These are phyloP conservation scores for Agrocybe pediades DNA, from an alignment of 768 basidiomycete genomes.

Conservation along the genomic window DNA sequence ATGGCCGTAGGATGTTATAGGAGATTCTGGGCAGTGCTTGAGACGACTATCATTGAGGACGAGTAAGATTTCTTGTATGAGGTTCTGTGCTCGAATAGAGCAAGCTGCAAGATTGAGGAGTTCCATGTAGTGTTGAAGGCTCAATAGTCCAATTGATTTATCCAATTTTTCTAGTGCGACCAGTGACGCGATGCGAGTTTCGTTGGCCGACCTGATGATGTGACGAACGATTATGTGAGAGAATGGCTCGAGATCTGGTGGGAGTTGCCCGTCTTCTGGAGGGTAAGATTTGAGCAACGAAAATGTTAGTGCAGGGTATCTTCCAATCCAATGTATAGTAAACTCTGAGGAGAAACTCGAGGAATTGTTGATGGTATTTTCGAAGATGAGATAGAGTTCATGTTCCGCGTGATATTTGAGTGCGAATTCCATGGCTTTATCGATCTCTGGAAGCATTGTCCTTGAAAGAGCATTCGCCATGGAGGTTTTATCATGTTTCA, in stretches of 20 bases:
- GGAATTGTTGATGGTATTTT: constrained; percentile 30
- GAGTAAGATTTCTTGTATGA: constrained; percentile 62
- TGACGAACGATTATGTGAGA: constrained; percentile 40
- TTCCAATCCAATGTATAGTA: constrained; percentile 45
- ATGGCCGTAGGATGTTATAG: constrained; percentile 45
- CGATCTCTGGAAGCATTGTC: constrained; percentile 30
- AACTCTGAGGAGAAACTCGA: constrained; percentile 28
- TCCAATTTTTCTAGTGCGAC: constrained; percentile 61
- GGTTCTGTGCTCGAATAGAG: constrained; percentile 50
- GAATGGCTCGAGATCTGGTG: constrained; percentile 30
- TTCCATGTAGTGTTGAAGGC: constrained; percentile 47
- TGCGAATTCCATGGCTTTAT: constrained; percentile 40
- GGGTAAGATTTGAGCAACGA: constrained; percentile 49
- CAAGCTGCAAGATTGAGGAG: constrained; percentile 52
- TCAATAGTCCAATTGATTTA: constrained; percentile 40
- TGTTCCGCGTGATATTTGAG: constrained; percentile 55
- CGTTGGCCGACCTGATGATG: constrained; percentile 57
- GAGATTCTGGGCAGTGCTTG: constrained; percentile 21
- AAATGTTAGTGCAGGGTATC: constrained; percentile 56
- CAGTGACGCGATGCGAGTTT: constrained; percentile 54
- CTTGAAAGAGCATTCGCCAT: constrained; percentile 26
- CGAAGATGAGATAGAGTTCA: constrained; percentile 54
- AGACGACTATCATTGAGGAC: constrained; percentile 47
- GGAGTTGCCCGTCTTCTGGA: constrained; percentile 35
- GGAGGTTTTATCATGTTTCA: constrained; percentile 26